phyloP scores from a whole-genome alignment of 345 rosid genomes.

The Eucalyptus victrix region DNA sequence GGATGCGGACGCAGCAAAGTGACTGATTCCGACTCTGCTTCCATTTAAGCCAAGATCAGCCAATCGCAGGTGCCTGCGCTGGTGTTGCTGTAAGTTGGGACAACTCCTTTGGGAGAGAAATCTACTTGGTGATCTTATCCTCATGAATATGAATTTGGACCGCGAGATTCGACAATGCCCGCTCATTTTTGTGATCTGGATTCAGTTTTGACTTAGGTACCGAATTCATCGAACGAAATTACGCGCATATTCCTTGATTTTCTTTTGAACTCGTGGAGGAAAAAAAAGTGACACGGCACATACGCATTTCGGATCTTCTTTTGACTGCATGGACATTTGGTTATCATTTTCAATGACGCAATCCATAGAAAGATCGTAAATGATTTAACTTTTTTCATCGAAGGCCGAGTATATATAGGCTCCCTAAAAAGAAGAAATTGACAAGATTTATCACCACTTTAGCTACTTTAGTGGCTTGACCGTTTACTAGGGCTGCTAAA shows the following conservation, averaged over 20 bases:
- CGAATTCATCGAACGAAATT: not conserved
- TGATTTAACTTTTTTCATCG: not conserved
- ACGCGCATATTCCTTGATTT: not conserved
- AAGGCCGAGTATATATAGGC: not conserved
- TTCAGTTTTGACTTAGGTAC: not conserved
- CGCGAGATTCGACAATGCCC: not conserved
- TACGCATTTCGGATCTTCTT: not conserved
- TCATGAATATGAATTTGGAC: not conserved
- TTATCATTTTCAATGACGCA: not conserved
- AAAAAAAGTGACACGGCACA: not conserved
- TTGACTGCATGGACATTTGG: not conserved
- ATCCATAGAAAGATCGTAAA: not conserved
- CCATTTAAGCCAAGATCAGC: not conserved
- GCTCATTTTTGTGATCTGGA: not conserved
- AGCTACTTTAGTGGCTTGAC: not conserved
- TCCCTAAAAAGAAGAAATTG: not conserved
- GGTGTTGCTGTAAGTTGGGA: not conserved
- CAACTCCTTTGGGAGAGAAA: not conserved
- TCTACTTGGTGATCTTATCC: not conserved
- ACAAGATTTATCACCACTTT: not conserved
- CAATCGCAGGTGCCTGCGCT: not conserved
- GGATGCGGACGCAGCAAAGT: not conserved
- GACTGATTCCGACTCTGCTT: not conserved
- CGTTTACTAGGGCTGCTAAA: not conserved
- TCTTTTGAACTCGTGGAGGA: not conserved